Evolutionary conservation across 2,329 filamentous ascomycete genomes (phyloP), one percentile per base, ranked within the genome.

Genomic region (Neofusicoccum parvum): DNA sequence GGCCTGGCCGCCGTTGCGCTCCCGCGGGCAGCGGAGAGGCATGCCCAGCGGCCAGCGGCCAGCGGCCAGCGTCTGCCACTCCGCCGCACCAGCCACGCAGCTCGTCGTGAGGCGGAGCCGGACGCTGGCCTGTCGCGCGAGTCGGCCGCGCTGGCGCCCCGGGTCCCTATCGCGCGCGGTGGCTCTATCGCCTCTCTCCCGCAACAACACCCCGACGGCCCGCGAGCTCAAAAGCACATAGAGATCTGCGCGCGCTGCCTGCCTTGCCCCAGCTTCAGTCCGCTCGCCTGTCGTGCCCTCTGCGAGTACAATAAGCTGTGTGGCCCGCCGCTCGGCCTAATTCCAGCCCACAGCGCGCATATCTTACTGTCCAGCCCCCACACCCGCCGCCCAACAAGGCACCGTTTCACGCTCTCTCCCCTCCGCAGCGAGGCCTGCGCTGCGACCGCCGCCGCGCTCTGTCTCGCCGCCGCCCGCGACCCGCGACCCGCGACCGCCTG

Each of bases 311-410:
- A 43, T 45, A 34, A 46, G 54, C 54, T 20, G 41, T 14, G 39
- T 60, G 43, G 56, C 56, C 41, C 43, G 6, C 56, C 41, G 56
- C 50, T 64, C 62, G 62, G 62, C 50, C 51, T 56, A 56, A 64
- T 56, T 56, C 6, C 49, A 32, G 15, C 39, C 62, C 62, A 53
- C 60, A 9, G 48, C 23, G 37, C 60, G 60, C 60, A 56, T 54
- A 54, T 64, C 32, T 53, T 64, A 46, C 62, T 46, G 50, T 36
- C 41, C 49, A 37, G 62, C 50, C 62, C 62, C 62, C 50, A 56
- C 62, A 15, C 37, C 49, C 60, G 34, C 41, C 32, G 17, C 32
- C 41, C 39, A 36, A 45, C 41, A 45, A 41, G 39, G 41, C 60
- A 20, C 51, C 62, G 50, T 64, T 48, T 54, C 51, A 54, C 62